These are phyloP conservation scores for Hawksworthiomyces lignivorus DNA, from an alignment of 2,329 filamentous ascomycete genomes.

Conservation along the genomic window DNA sequence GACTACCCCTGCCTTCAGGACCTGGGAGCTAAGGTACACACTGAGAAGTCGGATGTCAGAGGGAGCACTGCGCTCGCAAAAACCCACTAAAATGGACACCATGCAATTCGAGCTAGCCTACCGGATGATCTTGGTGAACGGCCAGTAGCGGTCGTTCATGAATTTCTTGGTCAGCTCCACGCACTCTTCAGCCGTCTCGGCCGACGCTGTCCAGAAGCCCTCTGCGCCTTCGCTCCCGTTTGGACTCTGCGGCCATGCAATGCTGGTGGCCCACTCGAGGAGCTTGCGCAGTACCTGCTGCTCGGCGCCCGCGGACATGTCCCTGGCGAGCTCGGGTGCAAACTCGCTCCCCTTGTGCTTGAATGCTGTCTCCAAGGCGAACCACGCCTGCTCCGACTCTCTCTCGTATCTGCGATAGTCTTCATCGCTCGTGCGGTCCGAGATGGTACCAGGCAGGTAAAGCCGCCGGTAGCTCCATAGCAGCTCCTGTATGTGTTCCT, in stretches of 20 bases:
- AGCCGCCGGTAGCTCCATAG: slow-evolving; percentile 25
- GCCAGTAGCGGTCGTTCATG: slow-evolving; percentile 26
- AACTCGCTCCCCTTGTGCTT: slow-evolving; percentile 20
- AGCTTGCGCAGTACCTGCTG: slow-evolving; percentile 19
- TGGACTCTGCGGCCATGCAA: slow-evolving; percentile 23
- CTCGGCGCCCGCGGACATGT: slow-evolving; percentile 21
- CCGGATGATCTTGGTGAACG: slow-evolving; percentile 29
- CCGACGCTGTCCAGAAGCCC: slow-evolving; percentile 23
- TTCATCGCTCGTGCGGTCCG: slow-evolving; percentile 14
- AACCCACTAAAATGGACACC: not conserved
- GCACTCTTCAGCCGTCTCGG: slow-evolving; percentile 23
- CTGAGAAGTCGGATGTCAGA: slow-evolving; percentile 10
- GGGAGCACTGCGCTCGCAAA: not conserved
- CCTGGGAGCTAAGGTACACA: slow-evolving; percentile 23
- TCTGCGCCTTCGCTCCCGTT: not conserved
- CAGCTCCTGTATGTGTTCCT: slow-evolving; percentile 23
- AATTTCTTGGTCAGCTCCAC: slow-evolving; percentile 23
- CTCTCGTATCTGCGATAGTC: slow-evolving; percentile 20
- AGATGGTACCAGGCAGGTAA: slow-evolving; percentile 19
- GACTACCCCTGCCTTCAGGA: slow-evolving; percentile 25
- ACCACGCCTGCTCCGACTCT: slow-evolving; percentile 34
- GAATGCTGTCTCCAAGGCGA: slow-evolving; percentile 27
- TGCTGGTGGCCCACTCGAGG: slow-evolving; percentile 21
- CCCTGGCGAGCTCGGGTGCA: slow-evolving; percentile 15
- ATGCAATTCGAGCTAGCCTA: slow-evolving; percentile 8